A percentile compares a stretch with the other conserved stretches of the same genome.
phyloP scores from a whole-genome alignment of 2,329 filamentous ascomycete genomes.

The Aspergillus brunneoviolaceus region DNA sequence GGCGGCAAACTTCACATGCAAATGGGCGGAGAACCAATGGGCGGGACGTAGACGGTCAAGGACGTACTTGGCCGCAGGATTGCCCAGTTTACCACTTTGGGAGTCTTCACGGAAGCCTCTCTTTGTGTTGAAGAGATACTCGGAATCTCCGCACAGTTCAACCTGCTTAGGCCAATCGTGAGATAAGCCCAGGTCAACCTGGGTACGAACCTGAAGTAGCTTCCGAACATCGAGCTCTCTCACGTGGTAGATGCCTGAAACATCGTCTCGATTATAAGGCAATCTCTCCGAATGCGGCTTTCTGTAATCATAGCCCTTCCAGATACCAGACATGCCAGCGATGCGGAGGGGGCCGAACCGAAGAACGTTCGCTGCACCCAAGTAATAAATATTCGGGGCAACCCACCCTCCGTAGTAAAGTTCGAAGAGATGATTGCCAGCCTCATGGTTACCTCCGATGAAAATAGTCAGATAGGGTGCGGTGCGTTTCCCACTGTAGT shows the following conservation, averaged over 20 bases:
- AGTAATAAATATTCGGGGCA: slow-evolving; percentile 94
- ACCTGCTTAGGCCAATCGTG: slow-evolving; percentile 93
- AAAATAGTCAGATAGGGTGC: slow-evolving; percentile 92
- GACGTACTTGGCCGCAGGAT: slow-evolving; percentile 72
- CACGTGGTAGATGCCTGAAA: slow-evolving; percentile 84
- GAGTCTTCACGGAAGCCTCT: slow-evolving; percentile 74
- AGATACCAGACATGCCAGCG: slow-evolving; percentile 88
- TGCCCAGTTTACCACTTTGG: slow-evolving; percentile 72
- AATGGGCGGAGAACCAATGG: slow-evolving; percentile 91
- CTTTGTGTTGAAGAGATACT: slow-evolving; percentile 70
- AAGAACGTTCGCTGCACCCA: slow-evolving; percentile 88
- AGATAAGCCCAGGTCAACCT: slow-evolving; percentile 86
- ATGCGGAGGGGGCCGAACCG: slow-evolving; percentile 82
- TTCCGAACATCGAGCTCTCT: slow-evolving; percentile 90
- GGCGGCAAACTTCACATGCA: slow-evolving; percentile 86
- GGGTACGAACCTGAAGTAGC: slow-evolving; percentile 76
- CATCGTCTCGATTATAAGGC: slow-evolving; percentile 74
- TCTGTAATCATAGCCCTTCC: slow-evolving; percentile 85
- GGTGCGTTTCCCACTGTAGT: slow-evolving; percentile 74
- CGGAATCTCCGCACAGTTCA: slow-evolving; percentile 72
- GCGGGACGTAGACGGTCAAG: slow-evolving; percentile 77
- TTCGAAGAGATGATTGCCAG: slow-evolving; percentile 84
- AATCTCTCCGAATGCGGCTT: slow-evolving; percentile 81
- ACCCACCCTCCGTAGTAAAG: slow-evolving; percentile 97
- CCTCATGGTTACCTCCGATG: slow-evolving; percentile 93